Percentiles rank a stretch among this genome's conserved stretches.
Conservation (phyloP, 768 basidiomycete species). For the Tephrocybe sp. region DNA sequence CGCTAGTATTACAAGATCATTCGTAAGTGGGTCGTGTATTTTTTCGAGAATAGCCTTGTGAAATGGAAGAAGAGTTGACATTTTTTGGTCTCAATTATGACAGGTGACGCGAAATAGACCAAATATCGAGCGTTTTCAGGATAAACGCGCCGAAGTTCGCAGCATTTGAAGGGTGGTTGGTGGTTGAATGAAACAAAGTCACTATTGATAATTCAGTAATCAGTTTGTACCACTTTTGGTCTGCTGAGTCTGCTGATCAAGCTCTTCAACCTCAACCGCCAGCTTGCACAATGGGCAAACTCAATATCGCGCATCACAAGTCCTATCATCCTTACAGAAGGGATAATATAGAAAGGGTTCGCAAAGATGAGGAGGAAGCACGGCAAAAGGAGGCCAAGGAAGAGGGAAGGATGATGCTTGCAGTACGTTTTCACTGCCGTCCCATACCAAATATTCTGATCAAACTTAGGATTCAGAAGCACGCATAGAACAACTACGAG, state of each 20-base stretch:
- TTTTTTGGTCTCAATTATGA: slow-evolving; percentile 18
- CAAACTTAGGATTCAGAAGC: slow-evolving; percentile 74
- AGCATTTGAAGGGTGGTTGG: not conserved
- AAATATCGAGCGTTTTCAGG: not conserved
- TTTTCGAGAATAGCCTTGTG: slow-evolving; percentile 68
- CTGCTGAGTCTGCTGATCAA: too few species aligned
- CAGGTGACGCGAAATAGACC: not conserved
- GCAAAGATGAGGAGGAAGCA: slow-evolving; percentile 82
- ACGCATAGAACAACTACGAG: slow-evolving; percentile 62
- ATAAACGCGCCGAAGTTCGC: not conserved
- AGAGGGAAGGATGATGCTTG: slow-evolving; percentile 71
- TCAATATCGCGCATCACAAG: slow-evolving; percentile 90
- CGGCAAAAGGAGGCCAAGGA: slow-evolving; percentile 61
- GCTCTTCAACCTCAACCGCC: not conserved
- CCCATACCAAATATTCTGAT: slow-evolving; percentile 15
- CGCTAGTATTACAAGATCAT: slow-evolving; percentile 76
- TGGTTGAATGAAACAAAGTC: not conserved
- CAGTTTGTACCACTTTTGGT: too few species aligned
- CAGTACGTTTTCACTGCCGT: slow-evolving; percentile 45
- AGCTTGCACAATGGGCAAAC: slow-evolving; percentile 65
- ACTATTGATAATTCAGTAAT: too few species aligned
- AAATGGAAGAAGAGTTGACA: slow-evolving; percentile 60
- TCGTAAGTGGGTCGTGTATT: slow-evolving; percentile 73
- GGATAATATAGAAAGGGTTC: slow-evolving; percentile 82
- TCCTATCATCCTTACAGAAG: slow-evolving; percentile 85